A percentile compares a stretch with the other conserved stretches of the same genome.
phyloP scores from a whole-genome alignment of 2,329 filamentous ascomycete species.

The Apiospora rasikravindrae region DNA sequence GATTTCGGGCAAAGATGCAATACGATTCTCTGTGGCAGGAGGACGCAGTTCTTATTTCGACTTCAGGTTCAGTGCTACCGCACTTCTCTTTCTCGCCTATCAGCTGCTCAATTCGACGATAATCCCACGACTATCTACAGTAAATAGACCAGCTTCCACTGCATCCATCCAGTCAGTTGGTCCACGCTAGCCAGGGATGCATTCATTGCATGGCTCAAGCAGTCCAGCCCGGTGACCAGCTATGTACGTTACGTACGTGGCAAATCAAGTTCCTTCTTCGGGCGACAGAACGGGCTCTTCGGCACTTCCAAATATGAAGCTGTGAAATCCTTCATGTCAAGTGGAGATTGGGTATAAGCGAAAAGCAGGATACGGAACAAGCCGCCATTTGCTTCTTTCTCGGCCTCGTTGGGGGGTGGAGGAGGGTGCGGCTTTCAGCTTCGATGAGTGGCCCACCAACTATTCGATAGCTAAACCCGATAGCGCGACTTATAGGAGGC shows the following conservation, averaged over 20 bases:
- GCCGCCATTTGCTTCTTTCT: neutral
- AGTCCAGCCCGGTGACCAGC: neutral
- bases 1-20: neutral
- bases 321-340: neutral
- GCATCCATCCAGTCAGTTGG: neutral
- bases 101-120: neutral
- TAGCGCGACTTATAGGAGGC: conserved; percentile 8
- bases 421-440: neutral
- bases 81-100: neutral
- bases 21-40: neutral
- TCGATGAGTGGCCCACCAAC: neutral
- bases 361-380: neutral
- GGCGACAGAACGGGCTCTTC: neutral
- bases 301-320: neutral
- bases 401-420: neutral
- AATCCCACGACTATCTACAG: neutral
- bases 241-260: conserved; percentile 1
- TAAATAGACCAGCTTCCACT: neutral
- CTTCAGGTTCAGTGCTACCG: neutral
- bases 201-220: neutral
- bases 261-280: neutral
- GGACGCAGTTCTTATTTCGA: neutral
- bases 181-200: neutral
- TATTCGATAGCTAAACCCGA: neutral
- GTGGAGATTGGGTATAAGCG: neutral